Conservation (phyloP, 129 eudicot genomes). For the Flaveria trinervia region DNA sequence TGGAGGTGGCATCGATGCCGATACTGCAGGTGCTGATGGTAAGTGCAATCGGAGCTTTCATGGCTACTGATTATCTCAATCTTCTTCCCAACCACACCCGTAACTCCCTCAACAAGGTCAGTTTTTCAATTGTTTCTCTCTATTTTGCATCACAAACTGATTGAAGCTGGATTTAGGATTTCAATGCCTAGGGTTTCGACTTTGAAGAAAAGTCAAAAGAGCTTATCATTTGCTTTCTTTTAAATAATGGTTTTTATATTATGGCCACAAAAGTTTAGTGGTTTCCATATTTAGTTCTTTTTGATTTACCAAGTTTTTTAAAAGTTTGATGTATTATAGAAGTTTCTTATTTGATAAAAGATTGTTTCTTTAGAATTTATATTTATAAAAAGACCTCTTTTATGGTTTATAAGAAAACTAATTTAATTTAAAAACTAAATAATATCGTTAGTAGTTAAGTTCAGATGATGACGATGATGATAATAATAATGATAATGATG, state of each 20-base stretch:
- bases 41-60: conserved; percentile 54
- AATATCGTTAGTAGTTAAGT: no score
- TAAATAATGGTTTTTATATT: background rate
- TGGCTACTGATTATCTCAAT: conserved; percentile 55
- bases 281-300: no score
- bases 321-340: no score
- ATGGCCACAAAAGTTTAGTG: no score
- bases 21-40: conserved; percentile 47
- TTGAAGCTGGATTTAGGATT: conserved; percentile 1
- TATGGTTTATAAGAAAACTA: no score
- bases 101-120: conserved; percentile 48
- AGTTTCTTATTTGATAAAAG: no score
- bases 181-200: conserved; percentile 22
- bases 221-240: background rate
- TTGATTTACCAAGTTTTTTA: no score
- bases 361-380: no score
- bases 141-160: background rate
- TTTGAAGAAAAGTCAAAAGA: background rate
- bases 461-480: no score
- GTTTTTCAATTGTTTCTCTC: background rate
- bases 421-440: no score
- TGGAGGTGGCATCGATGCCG: conserved; percentile 57
- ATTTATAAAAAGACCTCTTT: no score
- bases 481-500: no score
- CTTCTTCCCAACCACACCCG: conserved; percentile 45